Base-by-base conservation (phyloP, 805 yeast species). In the Vanderwaltozyma yarrowii region DNA sequence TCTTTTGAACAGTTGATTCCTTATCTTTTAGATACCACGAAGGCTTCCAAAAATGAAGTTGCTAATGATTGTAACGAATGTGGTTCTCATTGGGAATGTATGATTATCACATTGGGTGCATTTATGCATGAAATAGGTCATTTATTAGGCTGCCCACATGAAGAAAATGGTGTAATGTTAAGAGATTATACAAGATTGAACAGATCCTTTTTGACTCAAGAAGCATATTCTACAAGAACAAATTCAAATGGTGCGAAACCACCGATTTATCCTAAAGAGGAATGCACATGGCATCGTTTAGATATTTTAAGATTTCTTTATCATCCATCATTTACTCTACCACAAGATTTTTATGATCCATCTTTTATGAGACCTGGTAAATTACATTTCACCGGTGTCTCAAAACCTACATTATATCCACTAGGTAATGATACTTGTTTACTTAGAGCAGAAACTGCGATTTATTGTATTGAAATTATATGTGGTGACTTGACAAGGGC, bases 111-210 rank as follows among this genome's bases (percentile, higher is more conserved):
- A 2, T 55, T 84, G 50, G 97, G 98, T 33, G 96, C 97, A 0
- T 88, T 88, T 50, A 70, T 88, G 81, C 97, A 92, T 60, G 97
- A 89, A 56, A 80, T 89, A 36, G 97, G 98, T 1, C 97, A 89
- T 58, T 63, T 75, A 20, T 65, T 89, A 29, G 95, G 96, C 1
- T 82, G 89, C 45, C 96, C 97, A 0, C 97, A 89, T 61, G 92
- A 87, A 58, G 82, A 78, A 12, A 66, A 70, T 47, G 97, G 97
- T 15, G 82, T 89, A 21, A 92, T 89, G 97, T 61, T 86, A 25
- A 69, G 96, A 40, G 95, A 83, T 43, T 92, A 88, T 54, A 67
- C 77, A 18, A 74, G 79, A 41, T 73, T 86, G 69, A 82, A 88
- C 58, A 69, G 97, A 42, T 76, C 85, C 8, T 92, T 87, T 54